phyloP scores from a whole-genome alignment of 2,329 filamentous ascomycete species.

The Exophiala spinifera region DNA sequence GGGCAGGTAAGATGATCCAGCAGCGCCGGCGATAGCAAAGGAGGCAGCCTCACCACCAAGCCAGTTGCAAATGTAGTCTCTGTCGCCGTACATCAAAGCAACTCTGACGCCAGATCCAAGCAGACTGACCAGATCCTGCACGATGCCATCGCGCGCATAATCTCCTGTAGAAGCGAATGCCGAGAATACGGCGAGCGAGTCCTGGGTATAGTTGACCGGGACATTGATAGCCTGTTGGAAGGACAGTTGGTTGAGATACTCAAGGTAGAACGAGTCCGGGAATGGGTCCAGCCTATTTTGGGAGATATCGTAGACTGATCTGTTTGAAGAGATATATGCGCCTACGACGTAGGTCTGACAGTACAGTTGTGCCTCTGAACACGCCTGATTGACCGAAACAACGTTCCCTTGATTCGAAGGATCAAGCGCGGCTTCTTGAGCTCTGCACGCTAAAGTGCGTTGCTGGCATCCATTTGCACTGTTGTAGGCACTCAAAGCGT shows the following conservation, averaged over 20 bases:
- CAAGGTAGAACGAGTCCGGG: constrained; percentile 53
- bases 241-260: constrained; percentile 57
- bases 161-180: constrained; percentile 30
- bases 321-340: constrained; percentile 35
- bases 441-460: constrained; percentile 27
- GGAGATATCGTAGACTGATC: constrained; percentile 56
- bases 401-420: constrained; percentile 27
- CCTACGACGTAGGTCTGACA: constrained; percentile 40
- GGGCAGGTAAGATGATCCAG: constrained; percentile 23
- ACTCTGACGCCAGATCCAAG: constrained; percentile 42
- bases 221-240: constrained; percentile 59
- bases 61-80: constrained; percentile 38
- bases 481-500: constrained; percentile 27
- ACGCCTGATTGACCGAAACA: constrained; percentile 28
- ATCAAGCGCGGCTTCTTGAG: constrained; percentile 24
- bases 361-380: constrained; percentile 28
- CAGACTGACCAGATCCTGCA: constrained; percentile 32
- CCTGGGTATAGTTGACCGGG: constrained; percentile 39
- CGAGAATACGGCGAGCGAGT: constrained; percentile 34
- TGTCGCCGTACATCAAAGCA: constrained; percentile 44
- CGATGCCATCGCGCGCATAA: constrained; percentile 30
- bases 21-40: constrained; percentile 40
- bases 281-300: constrained; percentile 57
- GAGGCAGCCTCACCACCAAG: constrained; percentile 48
- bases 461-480: constrained; percentile 29